Conservation (phyloP, 1,284 basidiomycete genomes). For the Austroboletus novae-zelandiae region DNA sequence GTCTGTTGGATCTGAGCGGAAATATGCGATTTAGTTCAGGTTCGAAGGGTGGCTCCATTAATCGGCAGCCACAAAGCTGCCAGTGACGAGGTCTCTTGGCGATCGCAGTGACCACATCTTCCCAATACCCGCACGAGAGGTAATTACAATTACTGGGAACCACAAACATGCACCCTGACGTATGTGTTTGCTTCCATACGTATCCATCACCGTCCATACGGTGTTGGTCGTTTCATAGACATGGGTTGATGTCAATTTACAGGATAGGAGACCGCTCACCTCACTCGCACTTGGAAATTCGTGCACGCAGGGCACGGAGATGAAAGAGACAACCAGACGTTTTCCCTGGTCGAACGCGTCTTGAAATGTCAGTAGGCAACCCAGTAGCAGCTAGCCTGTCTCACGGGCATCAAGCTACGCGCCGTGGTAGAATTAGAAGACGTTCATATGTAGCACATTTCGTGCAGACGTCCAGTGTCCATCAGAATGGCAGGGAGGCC, state of each 20-base stretch:
- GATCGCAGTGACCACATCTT: constrained; percentile 18
- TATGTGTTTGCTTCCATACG: constrained; percentile 13
- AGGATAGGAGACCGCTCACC: constrained; percentile 16
- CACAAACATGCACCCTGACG: constrained; percentile 15
- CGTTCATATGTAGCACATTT: constrained; percentile 13
- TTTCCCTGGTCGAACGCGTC: constrained; percentile 5
- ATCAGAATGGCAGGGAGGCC: constrained; percentile 15
- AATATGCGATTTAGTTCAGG: constrained; percentile 2
- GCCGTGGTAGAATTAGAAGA: constrained; percentile 23
- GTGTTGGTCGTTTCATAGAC: constrained; percentile 10
- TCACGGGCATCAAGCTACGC: constrained; percentile 23
- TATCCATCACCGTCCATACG: constrained; percentile 17
- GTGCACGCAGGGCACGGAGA: constrained; percentile 21
- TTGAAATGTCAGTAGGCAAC: constrained; percentile 10
- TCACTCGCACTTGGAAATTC: constrained; percentile 15
- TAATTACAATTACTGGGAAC: constrained; percentile 12
- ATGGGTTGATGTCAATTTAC: constrained; percentile 19
- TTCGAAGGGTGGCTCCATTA: constrained; percentile 20
- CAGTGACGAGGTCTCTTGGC: constrained; percentile 25
- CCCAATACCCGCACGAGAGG: constrained; percentile 5
- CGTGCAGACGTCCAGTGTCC: constrained; percentile 5
- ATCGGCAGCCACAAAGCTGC: constrained; percentile 10
- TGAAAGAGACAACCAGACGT: constrained; percentile 18
- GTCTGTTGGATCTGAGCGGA: constrained; percentile 13
- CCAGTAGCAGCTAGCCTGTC: constrained; percentile 2